Percentiles rank a stretch among this genome's conserved stretches.
phyloP scores from a whole-genome alignment of 768 basidiomycete species.

The Kwoniella heveanensis region DNA sequence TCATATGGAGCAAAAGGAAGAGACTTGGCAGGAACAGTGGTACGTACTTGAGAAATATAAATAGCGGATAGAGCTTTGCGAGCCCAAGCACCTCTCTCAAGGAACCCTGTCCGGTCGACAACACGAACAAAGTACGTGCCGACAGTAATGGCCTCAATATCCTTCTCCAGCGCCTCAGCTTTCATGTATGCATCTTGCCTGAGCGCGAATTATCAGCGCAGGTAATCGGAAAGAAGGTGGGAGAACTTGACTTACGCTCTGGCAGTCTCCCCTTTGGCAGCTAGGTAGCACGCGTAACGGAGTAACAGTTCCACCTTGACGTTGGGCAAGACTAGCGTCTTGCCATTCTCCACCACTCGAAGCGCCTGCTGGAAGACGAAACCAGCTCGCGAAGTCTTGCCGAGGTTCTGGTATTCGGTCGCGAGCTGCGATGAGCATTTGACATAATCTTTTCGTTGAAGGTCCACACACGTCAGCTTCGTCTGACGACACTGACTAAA shows the following conservation, averaged over 20 bases:
- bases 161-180: constrained; percentile 57
- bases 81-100: constrained; percentile 75
- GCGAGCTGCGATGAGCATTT: constrained; percentile 71
- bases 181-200: constrained; percentile 41
- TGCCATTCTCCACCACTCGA: constrained; percentile 12
- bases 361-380: constrained; percentile 61
- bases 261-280: constrained; percentile 18
- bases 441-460: constrained; percentile 62
- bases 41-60: constrained; percentile 65
- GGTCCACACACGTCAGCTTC: constrained; percentile 58
- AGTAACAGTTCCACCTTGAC: constrained; percentile 64
- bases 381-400: constrained; percentile 70
- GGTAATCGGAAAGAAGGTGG: neutral
- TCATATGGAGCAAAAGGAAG: neutral
- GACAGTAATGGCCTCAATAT: constrained; percentile 60
- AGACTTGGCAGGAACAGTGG: neutral
- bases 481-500: neutral
- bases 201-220: constrained; percentile 49
- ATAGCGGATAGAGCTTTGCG: constrained; percentile 70
- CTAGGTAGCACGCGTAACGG: constrained; percentile 57
- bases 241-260: constrained; percentile 61
- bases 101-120: constrained; percentile 62
- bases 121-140: constrained; percentile 64
- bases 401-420: constrained; percentile 75
- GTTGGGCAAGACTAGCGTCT: constrained; percentile 14